A percentile compares a stretch with the other conserved stretches of the same genome.
Conservation (phyloP, 2,329 filamentous ascomycete genomes). For the Aspergillus pseudoviridinutans region DNA sequence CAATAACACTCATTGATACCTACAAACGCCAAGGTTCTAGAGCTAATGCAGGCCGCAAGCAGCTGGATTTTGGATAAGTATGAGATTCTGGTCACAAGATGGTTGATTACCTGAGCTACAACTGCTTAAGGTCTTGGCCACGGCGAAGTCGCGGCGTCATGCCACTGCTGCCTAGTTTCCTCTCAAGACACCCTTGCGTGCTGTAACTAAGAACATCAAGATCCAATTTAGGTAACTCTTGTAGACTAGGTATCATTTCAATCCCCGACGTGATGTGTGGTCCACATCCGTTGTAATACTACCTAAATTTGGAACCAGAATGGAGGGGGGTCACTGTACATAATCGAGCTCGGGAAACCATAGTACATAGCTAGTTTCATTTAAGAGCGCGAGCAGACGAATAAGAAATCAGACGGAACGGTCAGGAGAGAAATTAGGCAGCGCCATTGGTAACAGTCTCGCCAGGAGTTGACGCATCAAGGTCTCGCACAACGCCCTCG, state of each 20-base stretch:
- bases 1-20: background rate
- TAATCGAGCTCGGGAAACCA: background rate
- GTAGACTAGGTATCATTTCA: background rate
- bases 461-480: constrained; percentile 16
- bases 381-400: background rate
- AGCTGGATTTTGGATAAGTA: background rate
- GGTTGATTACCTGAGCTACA: background rate
- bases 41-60: background rate
- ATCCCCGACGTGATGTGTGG: background rate
- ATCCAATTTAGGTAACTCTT: background rate
- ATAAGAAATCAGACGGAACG: background rate
- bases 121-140: background rate
- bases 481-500: constrained; percentile 56
- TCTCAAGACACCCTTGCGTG: background rate
- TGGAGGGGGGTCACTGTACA: background rate
- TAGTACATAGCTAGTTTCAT: background rate
- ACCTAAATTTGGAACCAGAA: background rate
- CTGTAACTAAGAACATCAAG: background rate
- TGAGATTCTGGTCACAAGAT: too few relatives aligned
- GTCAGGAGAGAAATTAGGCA: background rate
- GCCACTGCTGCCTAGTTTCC: background rate
- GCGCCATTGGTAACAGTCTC: constrained; percentile 2
- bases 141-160: background rate
- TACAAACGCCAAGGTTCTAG: background rate
- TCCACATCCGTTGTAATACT: background rate